A percentile compares a stretch with the other conserved stretches of the same genome.
Evolutionary conservation across 2,329 filamentous ascomycete species (phyloP).

Genomic region (Phialophora chinensis): DNA sequence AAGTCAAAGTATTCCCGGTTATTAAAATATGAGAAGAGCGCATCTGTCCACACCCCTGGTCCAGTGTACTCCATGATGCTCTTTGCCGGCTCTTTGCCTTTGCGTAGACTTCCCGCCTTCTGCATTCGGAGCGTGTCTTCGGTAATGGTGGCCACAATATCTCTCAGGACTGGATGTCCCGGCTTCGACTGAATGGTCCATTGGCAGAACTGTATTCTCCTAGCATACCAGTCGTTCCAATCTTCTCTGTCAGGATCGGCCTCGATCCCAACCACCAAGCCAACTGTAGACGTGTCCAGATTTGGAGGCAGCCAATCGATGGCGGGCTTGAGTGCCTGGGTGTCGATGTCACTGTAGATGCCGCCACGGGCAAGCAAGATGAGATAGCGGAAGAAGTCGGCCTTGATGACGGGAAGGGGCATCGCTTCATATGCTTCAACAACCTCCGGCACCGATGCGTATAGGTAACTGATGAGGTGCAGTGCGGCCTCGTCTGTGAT

Average conservation of each 20-base stretch:
- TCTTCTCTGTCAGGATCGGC: conserved; percentile 91
- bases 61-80: conserved; percentile 93
- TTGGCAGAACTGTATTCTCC: conserved; percentile 96
- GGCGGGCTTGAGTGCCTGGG: conserved; percentile 79
- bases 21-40: conserved; percentile 92
- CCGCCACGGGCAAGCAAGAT: conserved; percentile 78
- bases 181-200: conserved; percentile 98
- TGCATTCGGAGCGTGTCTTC: conserved; percentile 78
- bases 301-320: conserved; percentile 83
- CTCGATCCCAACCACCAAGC: conserved; percentile 92
- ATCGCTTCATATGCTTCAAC: conserved; percentile 76
- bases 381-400: conserved; percentile 78
- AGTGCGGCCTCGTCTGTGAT: conserved; percentile 88
- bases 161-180: conserved; percentile 87
- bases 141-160: conserved; percentile 86
- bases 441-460: conserved; percentile 79
- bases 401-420: conserved; percentile 76
- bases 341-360: conserved; percentile 93
- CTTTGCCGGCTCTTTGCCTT: conserved; percentile 64
- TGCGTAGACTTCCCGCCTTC: conserved; percentile 67
- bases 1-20: conserved; percentile 87
- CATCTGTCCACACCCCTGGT: conserved; percentile 92
- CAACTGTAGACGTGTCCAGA: conserved; percentile 77
- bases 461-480: conserved; percentile 82
- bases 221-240: conserved; percentile 95